These are phyloP conservation scores for Podospora appendiculata DNA, from an alignment of 495 filamentous ascomycete species.

Conservation along the genomic window DNA sequence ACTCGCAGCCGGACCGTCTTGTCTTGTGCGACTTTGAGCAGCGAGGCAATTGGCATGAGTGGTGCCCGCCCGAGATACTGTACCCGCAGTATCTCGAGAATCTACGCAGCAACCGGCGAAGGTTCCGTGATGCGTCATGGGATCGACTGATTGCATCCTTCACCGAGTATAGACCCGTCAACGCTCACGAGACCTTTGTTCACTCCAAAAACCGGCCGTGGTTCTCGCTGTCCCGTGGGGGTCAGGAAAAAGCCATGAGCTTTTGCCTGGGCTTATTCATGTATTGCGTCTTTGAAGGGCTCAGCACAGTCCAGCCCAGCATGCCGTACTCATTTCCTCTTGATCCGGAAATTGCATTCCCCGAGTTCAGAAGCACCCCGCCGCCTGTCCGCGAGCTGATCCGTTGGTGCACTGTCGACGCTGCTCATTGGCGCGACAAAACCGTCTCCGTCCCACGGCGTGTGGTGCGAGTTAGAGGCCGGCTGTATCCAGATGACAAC, in stretches of 20 bases:
- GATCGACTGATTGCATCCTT: background rate
- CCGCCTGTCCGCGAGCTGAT: background rate
- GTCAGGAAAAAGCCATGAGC: conserved; percentile 1
- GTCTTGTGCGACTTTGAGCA: conserved; percentile 3
- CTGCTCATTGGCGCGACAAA: background rate
- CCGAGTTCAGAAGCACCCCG: background rate
- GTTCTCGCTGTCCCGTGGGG: background rate
- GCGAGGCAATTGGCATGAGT: conserved; percentile 2
- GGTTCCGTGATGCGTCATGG: background rate
- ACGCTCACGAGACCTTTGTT: background rate
- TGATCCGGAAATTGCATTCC: background rate
- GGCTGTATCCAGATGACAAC: background rate
- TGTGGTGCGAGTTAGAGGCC: background rate
- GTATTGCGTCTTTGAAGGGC: conserved; percentile 1
- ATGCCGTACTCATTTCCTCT: background rate
- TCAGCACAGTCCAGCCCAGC: background rate
- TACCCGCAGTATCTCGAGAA: conserved; percentile 3
- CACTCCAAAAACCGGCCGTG: conserved; percentile 1
- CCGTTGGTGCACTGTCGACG: background rate
- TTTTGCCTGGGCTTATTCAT: background rate
- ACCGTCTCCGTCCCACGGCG: background rate
- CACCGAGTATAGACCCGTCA: background rate
- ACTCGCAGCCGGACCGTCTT: background rate
- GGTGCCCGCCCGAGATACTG: conserved; percentile 1
- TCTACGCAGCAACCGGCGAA: background rate